Evolutionary conservation across 2,329 filamentous ascomycete genomes (phyloP).

Genomic region (Fusarium irregulare): DNA sequence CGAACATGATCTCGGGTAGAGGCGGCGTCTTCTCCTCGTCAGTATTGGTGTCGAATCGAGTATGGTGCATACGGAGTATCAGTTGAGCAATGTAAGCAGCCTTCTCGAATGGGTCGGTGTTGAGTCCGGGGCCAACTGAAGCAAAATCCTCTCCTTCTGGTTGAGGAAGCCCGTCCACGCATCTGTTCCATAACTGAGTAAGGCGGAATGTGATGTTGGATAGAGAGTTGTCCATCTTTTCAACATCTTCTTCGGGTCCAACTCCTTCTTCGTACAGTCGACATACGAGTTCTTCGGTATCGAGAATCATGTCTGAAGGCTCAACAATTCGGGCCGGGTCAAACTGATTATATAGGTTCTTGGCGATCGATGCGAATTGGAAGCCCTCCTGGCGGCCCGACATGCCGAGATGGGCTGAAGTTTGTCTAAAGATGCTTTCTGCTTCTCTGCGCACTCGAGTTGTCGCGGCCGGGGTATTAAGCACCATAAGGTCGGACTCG

Average conservation of each 20-base stretch:
- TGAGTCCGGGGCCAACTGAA: slow-evolving; percentile 73
- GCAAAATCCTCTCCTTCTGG: slow-evolving; percentile 65
- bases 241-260: slow-evolving; percentile 65
- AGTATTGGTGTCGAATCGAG: slow-evolving; percentile 56
- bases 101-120: slow-evolving; percentile 74
- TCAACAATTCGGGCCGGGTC: slow-evolving; percentile 73
- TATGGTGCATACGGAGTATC: slow-evolving; percentile 82
- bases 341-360: slow-evolving; percentile 70
- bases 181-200: slow-evolving; percentile 66
- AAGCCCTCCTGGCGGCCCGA: slow-evolving; percentile 64
- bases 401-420: slow-evolving; percentile 58
- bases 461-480: slow-evolving; percentile 66
- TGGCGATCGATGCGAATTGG: slow-evolving; percentile 77
- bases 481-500: slow-evolving; percentile 65
- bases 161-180: slow-evolving; percentile 61
- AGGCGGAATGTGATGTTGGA: slow-evolving; percentile 65
- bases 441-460: slow-evolving; percentile 66
- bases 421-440: slow-evolving; percentile 66
- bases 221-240: slow-evolving; percentile 67
- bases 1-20: slow-evolving; percentile 81
- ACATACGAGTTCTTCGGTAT: slow-evolving; percentile 77
- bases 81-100: slow-evolving; percentile 83
- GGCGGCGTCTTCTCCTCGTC: slow-evolving; percentile 60
- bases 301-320: slow-evolving; percentile 75
- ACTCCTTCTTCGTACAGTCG: slow-evolving; percentile 73